Conservation (phyloP, 225 moss, liverwort and hornwort genomes). For the Polytrichum commune region DNA sequence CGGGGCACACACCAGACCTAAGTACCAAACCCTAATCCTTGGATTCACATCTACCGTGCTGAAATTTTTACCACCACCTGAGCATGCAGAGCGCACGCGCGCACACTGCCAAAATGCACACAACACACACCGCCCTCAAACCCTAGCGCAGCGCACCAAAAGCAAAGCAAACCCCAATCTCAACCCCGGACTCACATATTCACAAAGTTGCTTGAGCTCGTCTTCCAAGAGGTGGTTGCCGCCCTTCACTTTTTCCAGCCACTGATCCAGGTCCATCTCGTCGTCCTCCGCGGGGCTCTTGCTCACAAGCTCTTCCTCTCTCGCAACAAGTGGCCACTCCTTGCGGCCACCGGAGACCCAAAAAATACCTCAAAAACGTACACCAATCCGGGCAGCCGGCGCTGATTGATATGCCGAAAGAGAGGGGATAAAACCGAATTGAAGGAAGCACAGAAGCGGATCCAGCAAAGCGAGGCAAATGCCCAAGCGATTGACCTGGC, state of each 20-base stretch:
- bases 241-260: constrained; percentile 99
- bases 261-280: constrained; percentile 98
- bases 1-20: too few relatives aligned
- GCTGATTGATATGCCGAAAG: too few relatives aligned
- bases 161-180: constrained; percentile 10
- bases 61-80: neutral
- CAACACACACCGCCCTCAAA: constrained; percentile 13
- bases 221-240: constrained; percentile 92
- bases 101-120: neutral
- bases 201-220: constrained; percentile 97
- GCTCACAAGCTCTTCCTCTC: too few relatives aligned
- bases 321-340: too few relatives aligned
- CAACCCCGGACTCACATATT: constrained; percentile 63
- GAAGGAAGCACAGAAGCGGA: too few relatives aligned
- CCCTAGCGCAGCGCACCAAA: neutral
- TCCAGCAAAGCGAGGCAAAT: too few relatives aligned
- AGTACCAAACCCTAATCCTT: neutral
- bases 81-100: neutral
- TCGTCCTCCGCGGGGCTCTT: too few relatives aligned
- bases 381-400: too few relatives aligned
- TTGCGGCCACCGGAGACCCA: too few relatives aligned
- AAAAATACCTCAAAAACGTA: too few relatives aligned
- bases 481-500: too few relatives aligned
- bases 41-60: neutral
- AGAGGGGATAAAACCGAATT: too few relatives aligned